A percentile compares a stretch with the other conserved stretches of the same genome.
Conservation (phyloP, 176 grass and related monocot genomes). For the Microstegium vimineum region DNA sequence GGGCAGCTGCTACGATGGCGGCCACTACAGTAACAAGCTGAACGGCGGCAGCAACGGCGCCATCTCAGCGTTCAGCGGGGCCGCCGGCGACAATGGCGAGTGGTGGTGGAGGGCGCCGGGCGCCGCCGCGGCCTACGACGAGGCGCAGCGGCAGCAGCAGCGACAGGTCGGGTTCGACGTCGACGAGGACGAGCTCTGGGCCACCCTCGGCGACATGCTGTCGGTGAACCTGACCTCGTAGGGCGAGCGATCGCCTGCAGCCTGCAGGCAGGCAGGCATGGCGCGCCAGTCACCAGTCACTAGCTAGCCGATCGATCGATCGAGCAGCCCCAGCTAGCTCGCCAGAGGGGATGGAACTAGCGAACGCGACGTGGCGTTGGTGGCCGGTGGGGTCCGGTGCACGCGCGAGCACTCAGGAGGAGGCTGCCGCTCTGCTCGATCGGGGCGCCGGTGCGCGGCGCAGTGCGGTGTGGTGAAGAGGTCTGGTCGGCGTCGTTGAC, state of each 20-base stretch:
- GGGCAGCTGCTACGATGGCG: slow-evolving; percentile 24
- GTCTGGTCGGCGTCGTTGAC: slow-evolving; percentile 51
- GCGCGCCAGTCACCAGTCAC: not conserved
- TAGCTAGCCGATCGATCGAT: too few species aligned
- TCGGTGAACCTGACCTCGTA: slow-evolving; percentile 51
- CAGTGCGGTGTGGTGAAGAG: slow-evolving; percentile 2
- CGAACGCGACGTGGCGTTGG: slow-evolving; percentile 25
- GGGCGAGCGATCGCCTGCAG: not conserved
- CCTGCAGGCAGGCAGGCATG: not conserved
- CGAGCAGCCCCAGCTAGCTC: not conserved
- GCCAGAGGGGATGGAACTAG: not conserved
- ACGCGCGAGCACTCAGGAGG: slow-evolving; percentile 7
- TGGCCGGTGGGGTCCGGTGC: slow-evolving; percentile 34
- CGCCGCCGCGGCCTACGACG: too few species aligned
- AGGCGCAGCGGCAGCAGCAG: slow-evolving; percentile 20
- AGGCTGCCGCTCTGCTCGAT: not conserved
- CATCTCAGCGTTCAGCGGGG: not conserved
- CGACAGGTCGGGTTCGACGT: slow-evolving; percentile 39
- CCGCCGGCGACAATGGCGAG: slow-evolving; percentile 45
- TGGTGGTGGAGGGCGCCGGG: slow-evolving; percentile 53
- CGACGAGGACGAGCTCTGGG: slow-evolving; percentile 68
- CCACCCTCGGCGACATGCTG: slow-evolving; percentile 57
- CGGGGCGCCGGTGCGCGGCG: slow-evolving; percentile 17
- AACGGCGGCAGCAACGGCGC: slow-evolving; percentile 1
- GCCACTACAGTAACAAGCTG: not conserved